Base-by-base conservation (phyloP, 768 basidiomycete species). In the Macrolepiota albuminosa region DNA sequence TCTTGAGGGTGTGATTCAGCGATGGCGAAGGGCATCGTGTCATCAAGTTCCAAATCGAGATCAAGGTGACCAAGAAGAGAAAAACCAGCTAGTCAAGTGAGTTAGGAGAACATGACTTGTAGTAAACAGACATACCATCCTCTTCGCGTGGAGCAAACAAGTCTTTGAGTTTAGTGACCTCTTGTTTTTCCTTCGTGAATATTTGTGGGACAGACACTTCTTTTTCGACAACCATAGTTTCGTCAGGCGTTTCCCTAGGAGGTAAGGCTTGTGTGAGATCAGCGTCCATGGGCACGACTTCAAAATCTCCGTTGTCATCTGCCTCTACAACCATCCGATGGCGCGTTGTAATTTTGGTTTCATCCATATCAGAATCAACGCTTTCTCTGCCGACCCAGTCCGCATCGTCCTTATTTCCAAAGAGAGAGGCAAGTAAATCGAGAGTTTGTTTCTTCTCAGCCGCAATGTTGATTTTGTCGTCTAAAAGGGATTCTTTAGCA, bases 41-140 rank as follows among this genome's bases (percentile, higher is more conserved):
- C 58, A 57, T 61, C 59, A 21, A 61, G 66, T 45, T 59, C 59
- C 34, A 61, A 61, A 48, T 92, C 90, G 24, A 92, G 76, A 52
- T 89, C 85, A 39, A 93, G 81, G 62, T 91, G 85, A 0, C 81
- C 81, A 4, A 92, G 76, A n/a, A 93, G 76, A 11, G 91, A 91
- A 71, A 93, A 93, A 21, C 83, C 82, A 45, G 73, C 87, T 87
- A 24, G 10, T 4, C 26, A 7, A 58, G 36, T 16, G 16, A 6
- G 16, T 61, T 40, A 56, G 43, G 43, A 31, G 34, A 26, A 14
- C 33, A 16, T 42, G 24, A 2, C 29, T 36, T 54, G 10, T 55
- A 43, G n/a, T 6, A 42, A 51, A 56, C 4, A n/a, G 49, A 69
- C 75, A n/a, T 64, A 87, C 88, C 81, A 67, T 86, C 82, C 59